Percentiles rank a stretch among this genome's conserved stretches.
These are phyloP conservation scores for Phytopythium vexans DNA, from an alignment of 352 stramenopile species.

Conservation along the genomic window DNA sequence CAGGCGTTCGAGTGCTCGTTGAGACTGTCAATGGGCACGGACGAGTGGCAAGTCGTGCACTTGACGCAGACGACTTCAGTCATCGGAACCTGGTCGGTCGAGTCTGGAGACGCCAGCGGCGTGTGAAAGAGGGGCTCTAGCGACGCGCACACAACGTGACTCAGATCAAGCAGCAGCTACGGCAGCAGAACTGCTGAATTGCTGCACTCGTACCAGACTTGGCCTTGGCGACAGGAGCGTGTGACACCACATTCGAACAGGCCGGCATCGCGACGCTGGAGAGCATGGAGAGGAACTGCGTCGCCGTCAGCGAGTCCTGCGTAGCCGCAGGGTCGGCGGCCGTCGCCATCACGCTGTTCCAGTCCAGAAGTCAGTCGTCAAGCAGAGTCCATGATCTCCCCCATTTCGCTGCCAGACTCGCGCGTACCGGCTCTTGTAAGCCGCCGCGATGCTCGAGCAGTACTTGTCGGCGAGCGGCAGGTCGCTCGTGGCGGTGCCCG, in stretches of 20 bases:
- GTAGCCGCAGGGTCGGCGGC: conserved; percentile 12
- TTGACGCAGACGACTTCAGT: conserved; percentile 36
- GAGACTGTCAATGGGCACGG: conserved; percentile 44
- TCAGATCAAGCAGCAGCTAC: neutral
- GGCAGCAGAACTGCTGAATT: no score
- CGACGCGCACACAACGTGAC: neutral
- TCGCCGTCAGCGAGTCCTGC: conserved; percentile 38
- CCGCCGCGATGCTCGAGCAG: conserved; percentile 49
- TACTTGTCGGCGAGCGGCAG: conserved; percentile 62
- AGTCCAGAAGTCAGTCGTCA: neutral
- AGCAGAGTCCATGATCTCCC: neutral
- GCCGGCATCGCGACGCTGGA: conserved; percentile 11
- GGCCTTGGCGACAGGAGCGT: neutral
- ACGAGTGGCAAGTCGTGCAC: conserved; percentile 62
- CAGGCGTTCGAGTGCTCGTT: conserved; percentile 65
- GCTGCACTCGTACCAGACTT: neutral
- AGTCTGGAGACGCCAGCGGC: conserved; percentile 4
- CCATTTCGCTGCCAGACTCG: neutral
- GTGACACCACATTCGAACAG: conserved; percentile 1
- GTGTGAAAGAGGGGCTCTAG: neutral
- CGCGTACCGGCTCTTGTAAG: conserved; percentile 47
- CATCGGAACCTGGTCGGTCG: conserved; percentile 1
- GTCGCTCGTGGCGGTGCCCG: conserved; percentile 38
- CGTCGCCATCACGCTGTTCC: conserved; percentile 17
- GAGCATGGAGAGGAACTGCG: conserved; percentile 45